Conservation (phyloP, 352 stramenopile genomes). For the Globisporangium rhizosaccharum region DNA sequence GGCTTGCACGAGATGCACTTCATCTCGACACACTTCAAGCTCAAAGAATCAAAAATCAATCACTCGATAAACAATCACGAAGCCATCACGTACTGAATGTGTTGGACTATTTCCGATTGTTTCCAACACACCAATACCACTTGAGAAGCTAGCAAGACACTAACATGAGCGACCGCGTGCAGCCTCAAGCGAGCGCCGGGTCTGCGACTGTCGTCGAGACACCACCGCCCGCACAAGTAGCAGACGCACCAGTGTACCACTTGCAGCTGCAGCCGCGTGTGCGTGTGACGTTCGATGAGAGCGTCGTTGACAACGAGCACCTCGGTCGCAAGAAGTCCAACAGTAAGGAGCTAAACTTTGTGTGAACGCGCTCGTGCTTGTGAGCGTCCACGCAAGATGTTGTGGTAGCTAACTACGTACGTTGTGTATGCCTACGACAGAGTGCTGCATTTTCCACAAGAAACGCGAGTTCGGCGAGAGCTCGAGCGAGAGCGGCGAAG, state of each 20-base stretch:
- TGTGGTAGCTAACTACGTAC: not conserved
- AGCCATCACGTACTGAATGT: too few species aligned
- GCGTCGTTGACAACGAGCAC: slow-evolving; percentile 91
- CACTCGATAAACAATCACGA: too few species aligned
- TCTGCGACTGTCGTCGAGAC: slow-evolving; percentile 26
- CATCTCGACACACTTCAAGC: too few species aligned
- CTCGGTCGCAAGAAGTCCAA: slow-evolving; percentile 90
- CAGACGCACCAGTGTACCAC: slow-evolving; percentile 42
- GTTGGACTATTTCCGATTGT: too few species aligned
- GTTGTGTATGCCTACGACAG: slow-evolving; percentile 19
- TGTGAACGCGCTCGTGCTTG: not conserved
- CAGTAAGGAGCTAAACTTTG: slow-evolving; percentile 31
- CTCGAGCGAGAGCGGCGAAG: slow-evolving; percentile 86
- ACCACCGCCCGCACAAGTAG: slow-evolving; percentile 7
- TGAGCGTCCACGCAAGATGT: not conserved
- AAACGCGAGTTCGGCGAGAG: slow-evolving; percentile 88
- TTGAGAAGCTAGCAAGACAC: not conserved
- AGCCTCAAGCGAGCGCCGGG: slow-evolving; percentile 11
- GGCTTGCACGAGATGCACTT: too few species aligned
- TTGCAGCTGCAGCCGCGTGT: slow-evolving; percentile 74
- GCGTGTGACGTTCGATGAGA: slow-evolving; percentile 85
- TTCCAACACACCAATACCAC: too few species aligned
- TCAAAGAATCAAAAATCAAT: too few species aligned
- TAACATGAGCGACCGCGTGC: slow-evolving; percentile 26
- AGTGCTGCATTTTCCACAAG: slow-evolving; percentile 94